Conservation (phyloP, 2,329 filamentous ascomycete species). For the Rhexocercosporidium sp. region DNA sequence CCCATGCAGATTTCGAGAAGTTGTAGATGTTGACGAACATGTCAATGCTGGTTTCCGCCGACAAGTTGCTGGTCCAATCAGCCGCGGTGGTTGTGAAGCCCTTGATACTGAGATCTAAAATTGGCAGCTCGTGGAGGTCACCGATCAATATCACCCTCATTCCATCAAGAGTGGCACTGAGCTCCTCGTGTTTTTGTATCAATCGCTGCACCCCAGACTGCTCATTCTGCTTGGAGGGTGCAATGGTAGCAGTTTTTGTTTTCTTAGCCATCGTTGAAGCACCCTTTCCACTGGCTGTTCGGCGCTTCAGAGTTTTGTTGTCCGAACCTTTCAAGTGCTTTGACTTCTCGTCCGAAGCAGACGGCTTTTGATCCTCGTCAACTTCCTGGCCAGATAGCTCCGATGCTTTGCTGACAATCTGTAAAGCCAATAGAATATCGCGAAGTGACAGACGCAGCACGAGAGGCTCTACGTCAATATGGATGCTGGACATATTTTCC, state of each 20-base stretch:
- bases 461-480: conserved; percentile 87
- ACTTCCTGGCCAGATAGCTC: conserved; percentile 76
- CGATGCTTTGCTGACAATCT: conserved; percentile 89
- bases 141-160: conserved; percentile 93
- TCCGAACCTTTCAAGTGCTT: conserved; percentile 50
- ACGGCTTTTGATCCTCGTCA: conserved; percentile 48
- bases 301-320: conserved; percentile 53
- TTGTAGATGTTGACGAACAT: conserved; percentile 98
- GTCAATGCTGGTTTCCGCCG: conserved; percentile 87
- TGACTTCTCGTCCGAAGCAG: conserved; percentile 58
- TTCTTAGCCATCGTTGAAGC: conserved; percentile 57
- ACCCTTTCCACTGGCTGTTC: conserved; percentile 61
- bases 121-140: conserved; percentile 91
- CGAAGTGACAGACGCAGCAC: conserved; percentile 88
- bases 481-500: conserved; percentile 73
- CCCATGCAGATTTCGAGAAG: conserved; percentile 98
- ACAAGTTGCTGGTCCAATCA: conserved; percentile 90
- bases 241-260: conserved; percentile 45
- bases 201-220: conserved; percentile 49
- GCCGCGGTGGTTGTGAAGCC: conserved; percentile 82
- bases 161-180: conserved; percentile 86
- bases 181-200: conserved; percentile 68
- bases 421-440: conserved; percentile 91
- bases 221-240: conserved; percentile 43
- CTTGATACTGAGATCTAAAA: conserved; percentile 92